Base-by-base conservation (phyloP, 2,329 filamentous ascomycete species). In the Botrytis deweyae region DNA sequence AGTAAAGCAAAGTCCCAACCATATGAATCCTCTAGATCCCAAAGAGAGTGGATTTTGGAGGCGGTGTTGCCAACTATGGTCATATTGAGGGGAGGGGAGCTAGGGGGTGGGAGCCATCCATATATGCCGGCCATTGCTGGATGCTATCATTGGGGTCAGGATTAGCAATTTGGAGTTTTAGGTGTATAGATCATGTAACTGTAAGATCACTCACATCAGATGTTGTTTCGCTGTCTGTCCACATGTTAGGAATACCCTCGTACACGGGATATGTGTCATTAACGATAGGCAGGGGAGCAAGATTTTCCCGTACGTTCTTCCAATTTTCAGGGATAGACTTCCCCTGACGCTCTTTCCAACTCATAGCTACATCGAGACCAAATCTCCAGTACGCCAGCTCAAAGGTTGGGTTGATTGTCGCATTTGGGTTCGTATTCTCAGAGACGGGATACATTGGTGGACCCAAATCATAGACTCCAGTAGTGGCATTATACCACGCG, bases 331-430 rank as follows among this genome's bases (percentile, higher is more conserved):
- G 87, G 0, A 85, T 79, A 0, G 82, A 63, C n/a, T 84, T 81
- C 3, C 81, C 81, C 66, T 86, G 85, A 5, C 87, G 82, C 65
- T 80, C 74, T 77, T 87, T 87, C 88, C 88, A 90, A 16, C 80
- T 77, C 3, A 83, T 81, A 5, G 88, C 88, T 1, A 89, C 79
- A 38, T 87, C 84, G 25, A 90, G 83, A 1, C 88, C 88, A 74
- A 90, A 90, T 25, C 86, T 84, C 88, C 88, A 90, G 80, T 90
- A 90, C 10, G 88, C 76, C 9, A 88, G 81, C 81, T 90, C 88
- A 73, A 90, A 90, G 0, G 87, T 85, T 29, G 88, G 87, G 76
- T 90, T 90, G 3, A 86, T 78, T 0, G 88, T 90, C 1, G 78
- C 80, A 74, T 89, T 89, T 0, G 88, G 87, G 18, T 84, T 84